phyloP scores from a whole-genome alignment of 106 monocot genomes.

The Acanthochlamys bracteata region DNA sequence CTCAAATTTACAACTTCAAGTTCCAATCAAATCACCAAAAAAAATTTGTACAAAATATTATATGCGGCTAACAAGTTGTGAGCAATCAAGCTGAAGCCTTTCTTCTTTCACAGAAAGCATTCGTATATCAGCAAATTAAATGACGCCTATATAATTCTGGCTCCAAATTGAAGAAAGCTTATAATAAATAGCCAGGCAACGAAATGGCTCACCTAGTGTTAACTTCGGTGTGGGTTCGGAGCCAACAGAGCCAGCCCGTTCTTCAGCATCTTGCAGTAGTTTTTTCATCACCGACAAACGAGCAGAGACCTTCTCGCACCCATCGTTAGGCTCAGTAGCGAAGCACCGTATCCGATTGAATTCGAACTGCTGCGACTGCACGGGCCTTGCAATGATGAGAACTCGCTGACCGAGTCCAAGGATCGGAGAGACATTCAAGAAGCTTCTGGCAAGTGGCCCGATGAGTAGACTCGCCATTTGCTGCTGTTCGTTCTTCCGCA shows the following conservation, averaged over 20 bases:
- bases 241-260: slow-evolving; percentile 28
- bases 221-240: slow-evolving; percentile 37
- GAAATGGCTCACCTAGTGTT: slow-evolving; percentile 33
- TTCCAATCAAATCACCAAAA: too few species aligned
- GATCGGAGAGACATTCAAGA: slow-evolving; percentile 13
- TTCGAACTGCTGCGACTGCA: background rate
- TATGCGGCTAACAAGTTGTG: too few species aligned
- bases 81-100: too few species aligned
- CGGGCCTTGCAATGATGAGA: background rate
- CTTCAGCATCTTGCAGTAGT: slow-evolving; percentile 45
- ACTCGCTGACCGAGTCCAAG: slow-evolving; percentile 5
- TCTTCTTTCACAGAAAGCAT: too few species aligned
- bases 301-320: slow-evolving; percentile 29
- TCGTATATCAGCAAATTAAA: too few species aligned
- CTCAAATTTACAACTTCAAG: too few species aligned
- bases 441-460: slow-evolving; percentile 2
- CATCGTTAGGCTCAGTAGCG: slow-evolving; percentile 25
- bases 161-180: too few species aligned
- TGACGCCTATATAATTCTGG: too few species aligned
- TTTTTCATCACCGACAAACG: slow-evolving; percentile 44
- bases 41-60: too few species aligned
- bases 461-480: slow-evolving; percentile 22
- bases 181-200: too few species aligned
- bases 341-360: slow-evolving; percentile 18
- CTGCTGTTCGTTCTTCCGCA: too few species aligned